A percentile compares a stretch with the other conserved stretches of the same genome.
phyloP scores from a whole-genome alignment of 805 yeast species.

The Candida piceae region DNA sequence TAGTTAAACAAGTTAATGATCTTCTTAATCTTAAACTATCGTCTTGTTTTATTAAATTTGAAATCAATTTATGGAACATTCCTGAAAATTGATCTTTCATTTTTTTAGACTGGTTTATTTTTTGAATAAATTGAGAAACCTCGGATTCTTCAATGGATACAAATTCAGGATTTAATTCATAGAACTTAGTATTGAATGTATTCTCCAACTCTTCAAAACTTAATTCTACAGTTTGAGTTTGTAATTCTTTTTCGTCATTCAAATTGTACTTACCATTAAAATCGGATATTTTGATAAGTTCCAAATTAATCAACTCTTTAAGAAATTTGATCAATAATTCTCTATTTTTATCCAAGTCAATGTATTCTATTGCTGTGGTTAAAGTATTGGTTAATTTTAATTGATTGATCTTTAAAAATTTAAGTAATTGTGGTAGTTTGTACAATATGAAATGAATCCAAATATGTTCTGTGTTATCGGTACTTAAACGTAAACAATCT shows the following conservation, averaged over 20 bases:
- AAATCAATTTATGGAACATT: conserved; percentile 28
- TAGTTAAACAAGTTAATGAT: conserved; percentile 46
- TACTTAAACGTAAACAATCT: conserved; percentile 24
- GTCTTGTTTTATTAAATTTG: conserved; percentile 33
- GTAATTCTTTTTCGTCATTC: too few relatives aligned
- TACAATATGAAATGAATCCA: conserved; percentile 25
- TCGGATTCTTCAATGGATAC: conserved; percentile 48
- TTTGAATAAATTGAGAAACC: conserved; percentile 42
- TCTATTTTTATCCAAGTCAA: conserved; percentile 8
- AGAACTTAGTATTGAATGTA: conserved; percentile 20
- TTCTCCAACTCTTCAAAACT: conserved; percentile 10
- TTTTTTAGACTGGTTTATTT: conserved; percentile 43
- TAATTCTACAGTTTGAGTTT: neutral
- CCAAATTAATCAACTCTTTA: conserved; percentile 15
- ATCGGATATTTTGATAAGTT: conserved; percentile 17
- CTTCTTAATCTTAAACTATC: conserved; percentile 43
- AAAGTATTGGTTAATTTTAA: conserved; percentile 21
- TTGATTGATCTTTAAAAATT: conserved; percentile 27
- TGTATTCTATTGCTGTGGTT: conserved; percentile 16
- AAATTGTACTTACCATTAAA: too few relatives aligned
- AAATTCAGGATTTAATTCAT: conserved; percentile 43
- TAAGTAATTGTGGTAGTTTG: conserved; percentile 23
- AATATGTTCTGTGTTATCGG: conserved; percentile 12
- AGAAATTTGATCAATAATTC: conserved; percentile 14
- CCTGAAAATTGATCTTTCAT: conserved; percentile 37